Percentiles rank a stretch among this genome's conserved stretches.
These are phyloP conservation scores for Furcasterigmium sp. DNA, from an alignment of 2,329 filamentous ascomycete genomes.

Conservation along the genomic window DNA sequence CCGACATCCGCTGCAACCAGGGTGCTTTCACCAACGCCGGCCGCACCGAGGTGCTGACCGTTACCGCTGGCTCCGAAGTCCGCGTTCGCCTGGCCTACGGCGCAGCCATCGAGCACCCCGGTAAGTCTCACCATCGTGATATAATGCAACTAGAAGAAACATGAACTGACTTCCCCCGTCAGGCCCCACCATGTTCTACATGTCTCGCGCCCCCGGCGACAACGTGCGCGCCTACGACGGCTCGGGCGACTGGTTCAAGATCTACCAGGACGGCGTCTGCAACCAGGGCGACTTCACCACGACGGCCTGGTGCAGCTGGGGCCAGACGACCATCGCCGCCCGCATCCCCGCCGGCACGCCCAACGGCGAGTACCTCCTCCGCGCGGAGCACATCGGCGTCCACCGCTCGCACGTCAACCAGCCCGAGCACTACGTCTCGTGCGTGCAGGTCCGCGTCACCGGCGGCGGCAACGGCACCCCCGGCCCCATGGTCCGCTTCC, in stretches of 20 bases:
- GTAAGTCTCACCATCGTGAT: constrained; percentile 8
- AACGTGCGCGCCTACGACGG: constrained; percentile 20
- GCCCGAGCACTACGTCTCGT: constrained; percentile 14
- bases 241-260: constrained; percentile 20
- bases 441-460: constrained; percentile 15
- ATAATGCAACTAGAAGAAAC: not conserved
- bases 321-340: constrained; percentile 19
- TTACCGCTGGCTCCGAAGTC: constrained; percentile 16
- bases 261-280: constrained; percentile 16
- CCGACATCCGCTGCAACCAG: constrained; percentile 22
- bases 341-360: constrained; percentile 26
- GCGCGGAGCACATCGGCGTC: constrained; percentile 26
- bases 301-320: constrained; percentile 16
- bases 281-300: constrained; percentile 13
- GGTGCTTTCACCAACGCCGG: constrained; percentile 17
- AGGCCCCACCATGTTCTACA: constrained; percentile 17
- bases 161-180: not conserved
- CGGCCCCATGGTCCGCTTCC: constrained; percentile 19
- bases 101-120: constrained; percentile 15
- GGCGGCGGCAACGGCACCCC: constrained; percentile 13
- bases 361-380: constrained; percentile 29
- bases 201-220: constrained; percentile 18
- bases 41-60: constrained; percentile 15
- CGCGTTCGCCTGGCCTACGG: constrained; percentile 14
- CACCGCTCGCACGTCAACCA: constrained; percentile 17